A percentile compares a stretch with the other conserved stretches of the same genome.
Conservation (phyloP, 768 basidiomycete species). For the Gloeostereum incarnatum region DNA sequence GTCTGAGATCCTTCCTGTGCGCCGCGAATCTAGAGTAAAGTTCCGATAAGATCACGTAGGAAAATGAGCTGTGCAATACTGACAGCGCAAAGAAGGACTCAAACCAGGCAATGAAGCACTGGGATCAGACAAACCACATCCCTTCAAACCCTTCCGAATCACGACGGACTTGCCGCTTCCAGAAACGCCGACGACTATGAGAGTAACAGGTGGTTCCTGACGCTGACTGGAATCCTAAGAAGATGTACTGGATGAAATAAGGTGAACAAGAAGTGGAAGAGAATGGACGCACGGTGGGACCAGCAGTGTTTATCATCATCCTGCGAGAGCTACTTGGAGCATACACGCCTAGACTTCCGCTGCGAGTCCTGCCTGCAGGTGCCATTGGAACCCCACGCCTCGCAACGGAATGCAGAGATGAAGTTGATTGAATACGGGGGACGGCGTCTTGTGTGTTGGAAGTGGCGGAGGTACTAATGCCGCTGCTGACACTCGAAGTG, state of each 20-base stretch:
- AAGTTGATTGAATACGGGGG: conserved; percentile 25
- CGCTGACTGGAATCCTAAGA: conserved; percentile 8
- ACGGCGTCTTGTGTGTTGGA: conserved; percentile 27
- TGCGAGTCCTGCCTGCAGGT: conserved; percentile 41
- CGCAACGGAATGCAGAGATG: conserved; percentile 27
- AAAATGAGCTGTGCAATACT: conserved; percentile 6
- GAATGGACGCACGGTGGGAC: conserved; percentile 14
- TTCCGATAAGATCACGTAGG: conserved; percentile 7
- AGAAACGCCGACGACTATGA: conserved; percentile 72
- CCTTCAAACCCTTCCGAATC: conserved; percentile 67
- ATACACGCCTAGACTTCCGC: conserved; percentile 51
- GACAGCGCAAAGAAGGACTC: conserved; percentile 31
- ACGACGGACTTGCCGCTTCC: conserved; percentile 83
- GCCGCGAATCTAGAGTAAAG: conserved; percentile 19
- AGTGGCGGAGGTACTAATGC: conserved; percentile 23
- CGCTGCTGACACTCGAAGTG: conserved; percentile 27
- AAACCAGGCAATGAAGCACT: conserved; percentile 20
- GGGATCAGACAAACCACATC: conserved; percentile 42
- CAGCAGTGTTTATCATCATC: conserved; percentile 25
- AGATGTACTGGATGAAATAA: too few relatives aligned
- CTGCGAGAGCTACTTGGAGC: conserved; percentile 18
- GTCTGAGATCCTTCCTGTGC: conserved; percentile 21
- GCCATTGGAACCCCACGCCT: conserved; percentile 17
- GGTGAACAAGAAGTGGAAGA: conserved; percentile 1
- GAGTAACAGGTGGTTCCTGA: conserved; percentile 32